Evolutionary conservation across 2,329 filamentous ascomycete species (phyloP).

Genomic region (Claviceps africana): DNA sequence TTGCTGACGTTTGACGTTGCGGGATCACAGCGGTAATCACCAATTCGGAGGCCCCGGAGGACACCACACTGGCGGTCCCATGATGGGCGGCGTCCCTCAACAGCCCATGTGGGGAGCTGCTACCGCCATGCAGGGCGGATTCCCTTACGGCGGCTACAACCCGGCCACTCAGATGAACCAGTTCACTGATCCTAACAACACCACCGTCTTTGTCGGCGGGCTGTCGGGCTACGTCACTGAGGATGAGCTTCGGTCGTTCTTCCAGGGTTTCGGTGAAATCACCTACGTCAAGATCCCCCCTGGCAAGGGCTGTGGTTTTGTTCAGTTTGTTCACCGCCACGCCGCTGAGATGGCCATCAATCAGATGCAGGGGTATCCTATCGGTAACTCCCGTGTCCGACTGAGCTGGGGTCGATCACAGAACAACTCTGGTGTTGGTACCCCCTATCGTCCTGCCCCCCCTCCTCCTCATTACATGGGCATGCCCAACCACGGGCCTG

Average conservation of each 20-base stretch:
- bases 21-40: slow-evolving; percentile 20
- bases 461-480: slow-evolving; percentile 42
- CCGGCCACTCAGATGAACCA: slow-evolving; percentile 70
- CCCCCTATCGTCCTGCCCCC: slow-evolving; percentile 89
- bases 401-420: slow-evolving; percentile 96
- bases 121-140: slow-evolving; percentile 17
- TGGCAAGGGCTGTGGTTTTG: slow-evolving; percentile 97
- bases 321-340: slow-evolving; percentile 97
- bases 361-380: slow-evolving; percentile 99
- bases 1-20: slow-evolving; percentile 3
- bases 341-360: slow-evolving; percentile 99
- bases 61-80: slow-evolving; percentile 28
- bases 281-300: slow-evolving; percentile 99
- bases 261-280: slow-evolving; percentile 98
- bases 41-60: slow-evolving; percentile 27
- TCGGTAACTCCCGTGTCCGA: slow-evolving; percentile 94
- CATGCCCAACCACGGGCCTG: slow-evolving; percentile 29
- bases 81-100: slow-evolving; percentile 30
- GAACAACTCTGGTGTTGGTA: slow-evolving; percentile 98
- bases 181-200: slow-evolving; percentile 99
- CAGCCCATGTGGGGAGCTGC: slow-evolving; percentile 30
- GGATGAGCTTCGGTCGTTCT: slow-evolving; percentile 98
- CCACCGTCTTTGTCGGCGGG: slow-evolving; percentile 94
- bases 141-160: slow-evolving; percentile 31
- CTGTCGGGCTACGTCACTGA: slow-evolving; percentile 97